A percentile compares a stretch with the other conserved stretches of the same genome.
These are phyloP conservation scores for Stagonosporopsis cucurbitacearum DNA, from an alignment of 2,329 filamentous ascomycete genomes.

Conservation along the genomic window DNA sequence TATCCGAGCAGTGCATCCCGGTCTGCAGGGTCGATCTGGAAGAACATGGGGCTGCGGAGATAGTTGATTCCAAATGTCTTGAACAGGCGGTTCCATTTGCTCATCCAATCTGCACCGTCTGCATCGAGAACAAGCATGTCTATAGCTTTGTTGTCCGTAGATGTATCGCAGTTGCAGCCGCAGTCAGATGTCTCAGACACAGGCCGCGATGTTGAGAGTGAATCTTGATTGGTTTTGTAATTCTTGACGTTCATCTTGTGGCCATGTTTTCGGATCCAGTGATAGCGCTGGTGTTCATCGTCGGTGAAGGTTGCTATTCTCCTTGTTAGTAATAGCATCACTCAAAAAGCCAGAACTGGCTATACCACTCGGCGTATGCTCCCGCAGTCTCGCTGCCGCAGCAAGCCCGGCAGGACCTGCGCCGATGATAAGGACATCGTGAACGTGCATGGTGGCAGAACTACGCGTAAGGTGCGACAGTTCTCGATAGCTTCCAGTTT, in stretches of 20 bases:
- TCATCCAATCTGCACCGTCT: conserved; percentile 69
- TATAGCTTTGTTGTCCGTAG: conserved; percentile 16
- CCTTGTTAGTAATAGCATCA: background rate
- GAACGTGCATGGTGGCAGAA: conserved; percentile 41
- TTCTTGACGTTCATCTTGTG: conserved; percentile 65
- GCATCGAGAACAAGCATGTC: conserved; percentile 69
- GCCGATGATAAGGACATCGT: conserved; percentile 76
- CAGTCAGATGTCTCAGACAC: conserved; percentile 30
- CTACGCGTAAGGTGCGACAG: no score
- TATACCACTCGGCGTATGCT: conserved; percentile 63
- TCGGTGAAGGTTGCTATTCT: conserved; percentile 78
- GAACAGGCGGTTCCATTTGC: conserved; percentile 74
- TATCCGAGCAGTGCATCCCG: conserved; percentile 75
- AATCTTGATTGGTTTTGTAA: conserved; percentile 52
- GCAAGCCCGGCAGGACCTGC: conserved; percentile 78
- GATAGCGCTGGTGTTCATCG: conserved; percentile 80
- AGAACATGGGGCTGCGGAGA: conserved; percentile 81
- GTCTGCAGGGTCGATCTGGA: conserved; percentile 78
- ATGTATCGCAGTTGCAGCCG: conserved; percentile 17
- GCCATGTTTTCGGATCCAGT: conserved; percentile 74
- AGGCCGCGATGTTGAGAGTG: conserved; percentile 32
- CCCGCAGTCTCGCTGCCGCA: conserved; percentile 73
- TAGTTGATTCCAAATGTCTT: conserved; percentile 72
- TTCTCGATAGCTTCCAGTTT: background rate
- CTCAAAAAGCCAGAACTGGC: background rate